Base-by-base conservation (phyloP, 192 early-diverging fungal species). In the Linnemannia zychae region DNA sequence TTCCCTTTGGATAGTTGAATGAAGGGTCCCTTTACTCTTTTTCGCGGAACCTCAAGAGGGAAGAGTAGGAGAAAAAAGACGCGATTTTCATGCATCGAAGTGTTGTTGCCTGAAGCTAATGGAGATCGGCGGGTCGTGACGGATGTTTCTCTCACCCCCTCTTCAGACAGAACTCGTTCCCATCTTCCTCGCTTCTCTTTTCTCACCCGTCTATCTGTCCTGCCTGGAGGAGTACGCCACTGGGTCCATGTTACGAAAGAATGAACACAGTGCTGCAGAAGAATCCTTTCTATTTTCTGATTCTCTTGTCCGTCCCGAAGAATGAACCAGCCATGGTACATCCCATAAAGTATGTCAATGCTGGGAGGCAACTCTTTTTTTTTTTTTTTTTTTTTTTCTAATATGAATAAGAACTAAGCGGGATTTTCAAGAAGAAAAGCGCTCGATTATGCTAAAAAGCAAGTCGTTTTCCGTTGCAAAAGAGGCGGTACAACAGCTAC, bases 31-130 rank as follows among this genome's bases (percentile, higher is more conserved):
- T 40, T 4, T 22, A 4, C 3, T 46, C 40, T 28, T 17, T 22
- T 20, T 28, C 28, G 49, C 47, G 48, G 7, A 52, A 36, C 33
- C 46, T 49, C 16, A 11, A 33, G 57, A 11, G 9, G n/a, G 28
- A 63, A 11, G 52, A 57, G 48, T 34, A 52, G 28, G 28, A 72
- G 24, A 28, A 36, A 52, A 72, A 52, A 53, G 48, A 50, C 71
- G 49, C 47, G 57, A 63, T 28, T 72, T 72, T 72, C 36, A 72
- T 52, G 71, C 71, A 72, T 72, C 71, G 71, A 31, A 49, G 28
- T 44, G 57, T 13, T 28, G 28, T 22, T 60, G 53, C 3, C 12
- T 53, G 52, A 24, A 49, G 7, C 16, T 22, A 28, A 71, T 44
- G 40, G 40, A 38, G 69, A 71, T 71, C 69, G 40, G 24, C 71